Conservation (phyloP, 1,139 yeast genomes). For the Spencermartinsiella ligniputridi region DNA sequence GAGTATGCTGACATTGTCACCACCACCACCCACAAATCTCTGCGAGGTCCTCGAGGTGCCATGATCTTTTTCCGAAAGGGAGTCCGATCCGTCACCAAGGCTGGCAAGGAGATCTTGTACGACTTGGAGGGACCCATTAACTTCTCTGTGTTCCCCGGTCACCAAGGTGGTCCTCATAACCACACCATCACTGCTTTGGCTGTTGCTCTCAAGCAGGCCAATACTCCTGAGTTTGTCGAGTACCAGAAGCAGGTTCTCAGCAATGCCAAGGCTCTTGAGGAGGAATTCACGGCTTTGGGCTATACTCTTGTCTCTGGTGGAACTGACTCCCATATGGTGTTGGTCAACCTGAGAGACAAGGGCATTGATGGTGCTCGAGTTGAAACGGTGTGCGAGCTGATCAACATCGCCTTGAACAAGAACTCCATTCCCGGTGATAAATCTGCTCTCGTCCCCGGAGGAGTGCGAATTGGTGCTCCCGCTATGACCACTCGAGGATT, state of each 20-base stretch:
- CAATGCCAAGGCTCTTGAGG: slow-evolving; percentile 76
- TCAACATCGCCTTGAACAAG: slow-evolving; percentile 92
- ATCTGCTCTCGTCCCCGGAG: slow-evolving; percentile 92
- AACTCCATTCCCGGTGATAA: slow-evolving; percentile 96
- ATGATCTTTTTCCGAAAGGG: slow-evolving; percentile 96
- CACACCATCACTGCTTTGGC: slow-evolving; percentile 95
- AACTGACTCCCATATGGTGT: slow-evolving; percentile 90
- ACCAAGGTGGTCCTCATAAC: slow-evolving; percentile 99
- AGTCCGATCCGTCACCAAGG: slow-evolving; percentile 74
- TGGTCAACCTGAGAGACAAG: slow-evolving; percentile 78
- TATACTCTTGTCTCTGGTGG: slow-evolving; percentile 85
- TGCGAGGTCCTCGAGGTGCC: slow-evolving; percentile 99
- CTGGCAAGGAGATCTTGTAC: slow-evolving; percentile 81
- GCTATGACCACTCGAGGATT: slow-evolving; percentile 98
- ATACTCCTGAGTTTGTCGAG: slow-evolving; percentile 76
- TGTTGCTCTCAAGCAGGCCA: slow-evolving; percentile 88
- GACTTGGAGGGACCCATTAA: slow-evolving; percentile 88
- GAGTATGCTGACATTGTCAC: slow-evolving; percentile 94
- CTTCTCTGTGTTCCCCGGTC: slow-evolving; percentile 97
- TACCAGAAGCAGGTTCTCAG: slow-evolving; percentile 79
- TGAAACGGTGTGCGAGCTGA: slow-evolving; percentile 83
- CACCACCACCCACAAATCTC: slow-evolving; percentile 94
- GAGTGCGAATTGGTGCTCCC: slow-evolving; percentile 94
- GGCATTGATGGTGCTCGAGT: slow-evolving; percentile 94
- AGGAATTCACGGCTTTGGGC: slow-evolving; percentile 60